Evolutionary conservation across 345 rosid genomes (phyloP), one percentile per base, ranked within the genome.

Genomic region (Brassica carinata): DNA sequence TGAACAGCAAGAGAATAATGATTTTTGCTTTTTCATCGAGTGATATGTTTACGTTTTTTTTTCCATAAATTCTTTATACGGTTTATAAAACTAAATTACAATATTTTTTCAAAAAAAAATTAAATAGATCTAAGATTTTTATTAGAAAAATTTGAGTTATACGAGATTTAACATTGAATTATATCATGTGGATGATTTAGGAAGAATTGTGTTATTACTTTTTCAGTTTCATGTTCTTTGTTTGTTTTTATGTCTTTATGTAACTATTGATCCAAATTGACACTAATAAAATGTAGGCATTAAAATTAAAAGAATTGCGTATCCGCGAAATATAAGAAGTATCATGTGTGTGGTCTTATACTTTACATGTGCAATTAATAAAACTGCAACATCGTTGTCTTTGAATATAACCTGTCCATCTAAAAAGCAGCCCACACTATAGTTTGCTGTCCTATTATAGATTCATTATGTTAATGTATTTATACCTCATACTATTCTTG

Each of bases 331-430:
- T 48, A 48, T 48, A 40, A 9, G 55, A 13, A 14, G 7, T 48
- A 48, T 48, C 55, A 48, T 40, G 10, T 48, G 57, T 48, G 57
- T 48, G 57, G 57, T 48, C 57, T 15, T 15, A 48, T 48, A 48
- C 57, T 3, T 48, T 7, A 48, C 57, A 48, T 48, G 57, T 10
- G 30, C 64, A 57, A 55, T 34, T 18, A 55, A 33, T 72, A 17
- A 30, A 72, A 34, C 51, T 33, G 51, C 38, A 53, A 53, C 53
- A 57, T 51, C 74, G 9, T 36, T 58, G 51, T 58, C 53, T 72
- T 72, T 72, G 66, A 18, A 72, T 58, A 72, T 45, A 45, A 14
- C 7, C 36, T 27, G 14, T 69, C 14, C 62, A 69, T 69, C 63
- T 69, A 27, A 27, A 10, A 19, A 17, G 53, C 72, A 33, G 66